Percentiles rank a stretch among this genome's conserved stretches.
These are phyloP conservation scores for baker's yeast (Saccharomyces cerevisiae) DNA, from an alignment of 805 yeast species.

Conservation along the genomic window DNA sequence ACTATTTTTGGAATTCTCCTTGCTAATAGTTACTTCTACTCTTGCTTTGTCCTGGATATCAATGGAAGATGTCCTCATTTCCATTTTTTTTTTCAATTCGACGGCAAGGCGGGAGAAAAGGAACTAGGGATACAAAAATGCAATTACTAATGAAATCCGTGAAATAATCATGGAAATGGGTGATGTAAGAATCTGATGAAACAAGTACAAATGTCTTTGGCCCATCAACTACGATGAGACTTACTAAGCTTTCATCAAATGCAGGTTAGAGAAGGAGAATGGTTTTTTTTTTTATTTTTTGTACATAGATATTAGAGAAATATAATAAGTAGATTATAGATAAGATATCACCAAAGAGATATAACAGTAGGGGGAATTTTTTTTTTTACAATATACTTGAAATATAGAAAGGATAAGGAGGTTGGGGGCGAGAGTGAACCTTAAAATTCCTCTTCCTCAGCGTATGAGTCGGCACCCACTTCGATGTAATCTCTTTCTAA, in stretches of 20 bases:
- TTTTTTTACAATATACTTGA: constrained; percentile 4
- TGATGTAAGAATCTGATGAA: background rate
- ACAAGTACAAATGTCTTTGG: background rate
- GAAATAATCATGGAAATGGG: background rate
- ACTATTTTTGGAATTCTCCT: background rate
- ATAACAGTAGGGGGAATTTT: background rate
- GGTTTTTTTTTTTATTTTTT: background rate
- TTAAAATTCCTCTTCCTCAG: background rate
- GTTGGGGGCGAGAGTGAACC: background rate
- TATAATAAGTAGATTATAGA: background rate
- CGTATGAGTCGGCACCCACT: constrained; percentile 46
- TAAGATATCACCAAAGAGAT: background rate
- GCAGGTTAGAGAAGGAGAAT: background rate
- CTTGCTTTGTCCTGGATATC: background rate
- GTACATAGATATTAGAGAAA: background rate
- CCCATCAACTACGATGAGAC: background rate
- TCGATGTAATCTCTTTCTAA: constrained; percentile 90
- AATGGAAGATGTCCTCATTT: background rate
- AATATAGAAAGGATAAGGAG: constrained; percentile 6
- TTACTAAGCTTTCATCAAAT: background rate
- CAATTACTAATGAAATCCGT: background rate
- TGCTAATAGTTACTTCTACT: background rate
- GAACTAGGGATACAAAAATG: background rate
- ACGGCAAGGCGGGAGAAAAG: background rate
- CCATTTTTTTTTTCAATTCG: background rate